Evolutionary conservation across 1,284 basidiomycete genomes (phyloP).

Genomic region (Ceratobasidium sp.): DNA sequence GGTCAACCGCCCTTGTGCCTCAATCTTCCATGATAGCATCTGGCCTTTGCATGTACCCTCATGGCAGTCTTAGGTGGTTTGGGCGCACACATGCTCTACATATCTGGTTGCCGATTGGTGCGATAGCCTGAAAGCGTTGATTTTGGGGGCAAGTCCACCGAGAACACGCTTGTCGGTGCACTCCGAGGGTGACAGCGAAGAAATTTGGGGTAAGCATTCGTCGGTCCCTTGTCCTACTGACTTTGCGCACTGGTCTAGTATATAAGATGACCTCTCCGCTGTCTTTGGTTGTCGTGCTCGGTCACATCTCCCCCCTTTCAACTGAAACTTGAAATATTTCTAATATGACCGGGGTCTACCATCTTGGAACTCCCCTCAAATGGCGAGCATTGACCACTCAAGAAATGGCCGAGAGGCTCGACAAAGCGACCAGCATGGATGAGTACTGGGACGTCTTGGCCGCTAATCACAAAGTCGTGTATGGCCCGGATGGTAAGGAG

Average conservation of each 20-base stretch:
- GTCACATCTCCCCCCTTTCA: background rate
- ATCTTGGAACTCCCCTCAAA: background rate
- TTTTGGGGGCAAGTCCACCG: background rate
- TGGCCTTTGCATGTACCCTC: background rate
- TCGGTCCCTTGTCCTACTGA: background rate
- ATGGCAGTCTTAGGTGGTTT: background rate
- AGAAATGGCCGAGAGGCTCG: background rate
- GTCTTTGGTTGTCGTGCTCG: background rate
- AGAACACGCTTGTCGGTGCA: background rate
- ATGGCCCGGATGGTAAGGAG: background rate
- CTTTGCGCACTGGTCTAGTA: background rate
- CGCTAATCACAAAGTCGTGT: background rate
- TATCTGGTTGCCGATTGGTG: background rate
- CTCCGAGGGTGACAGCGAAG: background rate
- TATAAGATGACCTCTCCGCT: background rate
- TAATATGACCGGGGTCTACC: background rate
- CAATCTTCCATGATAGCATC: background rate
- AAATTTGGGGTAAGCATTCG: background rate
- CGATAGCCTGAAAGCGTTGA: background rate
- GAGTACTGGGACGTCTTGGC: too few relatives aligned
- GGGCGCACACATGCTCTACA: background rate
- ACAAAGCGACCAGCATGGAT: background rate
- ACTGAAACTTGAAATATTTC: background rate
- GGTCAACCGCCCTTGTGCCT: too few relatives aligned
- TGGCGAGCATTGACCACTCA: background rate